phyloP scores from a whole-genome alignment of 2,329 filamentous ascomycete genomes.

The Pseudohalonectria lignicola region DNA sequence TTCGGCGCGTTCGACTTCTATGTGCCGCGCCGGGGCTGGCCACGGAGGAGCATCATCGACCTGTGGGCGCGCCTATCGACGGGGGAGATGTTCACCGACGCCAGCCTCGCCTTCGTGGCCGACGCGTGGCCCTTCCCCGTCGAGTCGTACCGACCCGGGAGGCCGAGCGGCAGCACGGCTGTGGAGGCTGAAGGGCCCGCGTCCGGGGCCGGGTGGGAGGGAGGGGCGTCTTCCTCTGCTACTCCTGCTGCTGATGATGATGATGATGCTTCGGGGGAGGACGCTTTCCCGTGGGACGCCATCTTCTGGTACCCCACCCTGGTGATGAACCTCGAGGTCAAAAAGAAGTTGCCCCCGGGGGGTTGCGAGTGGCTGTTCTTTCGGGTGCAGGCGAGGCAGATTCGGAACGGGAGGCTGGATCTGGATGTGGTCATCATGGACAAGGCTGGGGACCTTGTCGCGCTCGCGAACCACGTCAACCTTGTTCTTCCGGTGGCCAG shows the following conservation, averaged over 20 bases:
- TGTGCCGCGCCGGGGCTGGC: conserved; percentile 9
- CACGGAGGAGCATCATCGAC: conserved; percentile 32
- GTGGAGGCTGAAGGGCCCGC: conserved; percentile 1
- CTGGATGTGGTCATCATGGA: conserved; percentile 60
- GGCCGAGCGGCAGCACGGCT: conserved; percentile 9
- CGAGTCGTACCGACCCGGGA: conserved; percentile 31
- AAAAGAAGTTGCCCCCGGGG: conserved; percentile 55
- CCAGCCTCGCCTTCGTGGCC: conserved; percentile 50
- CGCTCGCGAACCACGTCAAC: conserved; percentile 56
- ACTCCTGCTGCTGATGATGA: too few species aligned
- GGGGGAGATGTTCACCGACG: conserved; percentile 51
- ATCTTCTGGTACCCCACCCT: conserved; percentile 68
- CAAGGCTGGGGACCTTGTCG: conserved; percentile 51
- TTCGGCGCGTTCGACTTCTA: conserved; percentile 20
- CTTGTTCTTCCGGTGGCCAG: conserved; percentile 52
- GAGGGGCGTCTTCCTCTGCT: too few species aligned
- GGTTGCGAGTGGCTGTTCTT: conserved; percentile 66
- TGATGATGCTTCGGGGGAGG: conserved; percentile 18
- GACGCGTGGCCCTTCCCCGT: conserved; percentile 61
- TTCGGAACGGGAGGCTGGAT: conserved; percentile 64
- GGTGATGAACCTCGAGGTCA: conserved; percentile 64
- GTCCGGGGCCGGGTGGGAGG: background rate
- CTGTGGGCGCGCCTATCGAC: conserved; percentile 56
- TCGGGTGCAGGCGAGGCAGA: conserved; percentile 51
- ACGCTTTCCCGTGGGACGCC: conserved; percentile 20